Conservation (phyloP, 805 yeast genomes). For the Candida dajiaensis region DNA sequence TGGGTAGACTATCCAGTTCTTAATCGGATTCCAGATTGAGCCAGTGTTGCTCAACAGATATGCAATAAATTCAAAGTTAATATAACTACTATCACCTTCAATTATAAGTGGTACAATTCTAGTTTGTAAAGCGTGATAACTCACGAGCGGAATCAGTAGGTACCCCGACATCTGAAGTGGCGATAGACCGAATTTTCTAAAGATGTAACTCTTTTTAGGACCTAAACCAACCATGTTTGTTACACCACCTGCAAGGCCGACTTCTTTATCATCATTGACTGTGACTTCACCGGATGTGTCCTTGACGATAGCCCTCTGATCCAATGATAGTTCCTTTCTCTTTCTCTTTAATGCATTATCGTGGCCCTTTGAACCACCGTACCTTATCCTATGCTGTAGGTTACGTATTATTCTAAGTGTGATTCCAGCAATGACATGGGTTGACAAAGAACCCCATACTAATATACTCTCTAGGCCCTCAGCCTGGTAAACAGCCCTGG, state of each 20-base stretch:
- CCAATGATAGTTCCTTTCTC: slow-evolving; percentile 13
- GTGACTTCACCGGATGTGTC: slow-evolving; percentile 11
- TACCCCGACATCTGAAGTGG: slow-evolving; percentile 62
- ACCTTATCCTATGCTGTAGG: slow-evolving; percentile 21
- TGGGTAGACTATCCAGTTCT: slow-evolving; percentile 29
- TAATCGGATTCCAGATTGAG: slow-evolving; percentile 18
- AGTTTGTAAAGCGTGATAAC: slow-evolving; percentile 41
- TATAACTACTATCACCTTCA: slow-evolving; percentile 60
- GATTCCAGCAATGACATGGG: slow-evolving; percentile 53
- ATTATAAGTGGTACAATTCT: slow-evolving; percentile 45
- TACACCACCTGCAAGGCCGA: slow-evolving; percentile 58
- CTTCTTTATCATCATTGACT: slow-evolving; percentile 36
- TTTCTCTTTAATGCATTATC: slow-evolving; percentile 21
- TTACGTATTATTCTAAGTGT: slow-evolving; percentile 34
- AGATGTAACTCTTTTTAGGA: slow-evolving; percentile 39
- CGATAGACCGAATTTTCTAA: slow-evolving; percentile 40
- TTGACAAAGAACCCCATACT: slow-evolving; percentile 39
- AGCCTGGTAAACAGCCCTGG: slow-evolving; percentile 55
- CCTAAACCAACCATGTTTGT: slow-evolving; percentile 50
- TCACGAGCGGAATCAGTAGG: slow-evolving; percentile 37
- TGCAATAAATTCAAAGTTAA: slow-evolving; percentile 47
- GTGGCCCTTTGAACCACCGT: slow-evolving; percentile 16
- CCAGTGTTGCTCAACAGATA: slow-evolving; percentile 28
- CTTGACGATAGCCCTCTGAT: slow-evolving; percentile 8
- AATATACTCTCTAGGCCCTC: slow-evolving; percentile 42